Conservation (phyloP, 768 basidiomycete species). For the Lactifluus piperatus region DNA sequence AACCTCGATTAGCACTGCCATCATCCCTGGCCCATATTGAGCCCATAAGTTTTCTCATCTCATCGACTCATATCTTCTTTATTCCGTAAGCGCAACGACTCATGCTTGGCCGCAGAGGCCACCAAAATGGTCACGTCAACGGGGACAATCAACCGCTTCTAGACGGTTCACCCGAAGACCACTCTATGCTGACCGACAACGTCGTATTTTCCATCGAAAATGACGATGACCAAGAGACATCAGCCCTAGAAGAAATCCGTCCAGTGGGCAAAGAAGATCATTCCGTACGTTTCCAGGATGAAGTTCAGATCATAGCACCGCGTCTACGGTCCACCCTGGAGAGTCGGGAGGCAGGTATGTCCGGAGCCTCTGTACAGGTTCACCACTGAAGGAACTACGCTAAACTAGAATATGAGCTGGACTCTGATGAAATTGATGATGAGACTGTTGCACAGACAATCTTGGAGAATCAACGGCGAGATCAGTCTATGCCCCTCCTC, state of each 20-base stretch:
- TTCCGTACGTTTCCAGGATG: slow-evolving; percentile 54
- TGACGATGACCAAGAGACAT: slow-evolving; percentile 35
- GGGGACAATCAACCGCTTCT: slow-evolving; percentile 57
- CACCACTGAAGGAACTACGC: slow-evolving; percentile 11
- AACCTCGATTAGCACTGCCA: not conserved
- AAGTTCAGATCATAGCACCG: slow-evolving; percentile 59
- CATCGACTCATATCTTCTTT: no score
- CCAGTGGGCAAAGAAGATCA: slow-evolving; percentile 20
- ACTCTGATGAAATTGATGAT: slow-evolving; percentile 74
- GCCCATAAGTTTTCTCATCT: no score
- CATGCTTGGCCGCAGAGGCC: slow-evolving; percentile 17
- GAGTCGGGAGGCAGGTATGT: slow-evolving; percentile 78
- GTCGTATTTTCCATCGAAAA: slow-evolving; percentile 49
- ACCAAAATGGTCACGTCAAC: slow-evolving; percentile 15
- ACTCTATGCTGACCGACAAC: slow-evolving; percentile 25
- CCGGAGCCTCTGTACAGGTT: slow-evolving; percentile 14
- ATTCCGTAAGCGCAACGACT: not conserved
- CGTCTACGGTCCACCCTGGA: slow-evolving; percentile 61
- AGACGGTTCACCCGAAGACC: slow-evolving; percentile 31
- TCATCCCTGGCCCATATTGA: no score
- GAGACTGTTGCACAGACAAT: slow-evolving; percentile 26
- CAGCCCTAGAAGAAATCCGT: slow-evolving; percentile 22
- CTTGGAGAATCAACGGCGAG: slow-evolving; percentile 33
- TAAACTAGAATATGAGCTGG: slow-evolving; percentile 68
- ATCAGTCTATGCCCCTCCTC: slow-evolving; percentile 66